Evolutionary conservation across 805 yeast genomes (phyloP).

Genomic region (Hanseniaspora meyeri): DNA sequence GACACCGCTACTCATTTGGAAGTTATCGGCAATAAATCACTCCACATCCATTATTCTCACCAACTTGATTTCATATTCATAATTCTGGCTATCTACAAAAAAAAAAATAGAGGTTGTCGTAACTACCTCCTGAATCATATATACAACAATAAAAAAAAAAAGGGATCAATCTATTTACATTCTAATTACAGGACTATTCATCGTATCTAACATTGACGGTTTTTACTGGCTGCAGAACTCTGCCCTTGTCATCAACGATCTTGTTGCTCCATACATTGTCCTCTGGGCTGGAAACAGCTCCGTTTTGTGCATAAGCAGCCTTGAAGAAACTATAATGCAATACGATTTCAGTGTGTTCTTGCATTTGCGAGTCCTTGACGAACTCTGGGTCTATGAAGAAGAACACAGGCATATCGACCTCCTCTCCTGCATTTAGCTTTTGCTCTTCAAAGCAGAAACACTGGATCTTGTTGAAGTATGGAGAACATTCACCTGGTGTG

Average conservation of each 20-base stretch:
- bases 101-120: too few species aligned
- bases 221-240: constrained; percentile 18
- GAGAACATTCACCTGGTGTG: constrained; percentile 92
- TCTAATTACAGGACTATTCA: neutral
- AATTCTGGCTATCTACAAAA: too few species aligned
- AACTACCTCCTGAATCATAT: too few species aligned
- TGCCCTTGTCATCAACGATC: constrained; percentile 9
- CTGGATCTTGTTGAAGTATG: constrained; percentile 91
- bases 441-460: constrained; percentile 98
- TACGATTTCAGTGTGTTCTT: constrained; percentile 77
- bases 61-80: too few species aligned
- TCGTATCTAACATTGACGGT: constrained; percentile 16
- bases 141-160: too few species aligned
- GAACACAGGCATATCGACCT: constrained; percentile 97
- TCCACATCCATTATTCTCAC: too few species aligned
- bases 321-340: constrained; percentile 86
- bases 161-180: too few species aligned
- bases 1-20: too few species aligned
- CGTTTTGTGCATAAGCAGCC: constrained; percentile 35
- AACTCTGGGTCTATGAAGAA: constrained; percentile 94
- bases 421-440: constrained; percentile 84
- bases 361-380: constrained; percentile 84
- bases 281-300: constrained; percentile 24
- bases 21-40: too few species aligned
- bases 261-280: constrained; percentile 4